Evolutionary conservation across 225 moss, liverwort and hornwort species (phyloP).

Genomic region (Bryoerythrophyllum caledonicum): DNA sequence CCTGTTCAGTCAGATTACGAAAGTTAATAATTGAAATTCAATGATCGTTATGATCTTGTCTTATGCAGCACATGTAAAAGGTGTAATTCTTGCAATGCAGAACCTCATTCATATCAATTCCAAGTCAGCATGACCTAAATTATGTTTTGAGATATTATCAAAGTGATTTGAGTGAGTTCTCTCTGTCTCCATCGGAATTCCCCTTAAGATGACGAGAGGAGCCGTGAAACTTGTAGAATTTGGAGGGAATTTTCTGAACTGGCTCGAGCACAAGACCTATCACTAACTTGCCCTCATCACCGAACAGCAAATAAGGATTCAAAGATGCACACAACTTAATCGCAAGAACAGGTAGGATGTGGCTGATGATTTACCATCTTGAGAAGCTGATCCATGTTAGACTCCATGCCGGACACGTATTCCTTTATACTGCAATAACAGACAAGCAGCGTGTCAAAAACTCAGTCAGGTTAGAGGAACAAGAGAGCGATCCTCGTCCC

Average conservation of each 20-base stretch:
- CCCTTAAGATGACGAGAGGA: constrained; percentile 5
- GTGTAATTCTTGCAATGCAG: constrained; percentile 15
- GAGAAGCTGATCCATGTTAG: constrained; percentile 94
- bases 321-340: constrained; percentile 7
- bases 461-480: background rate
- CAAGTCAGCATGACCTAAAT: constrained; percentile 11
- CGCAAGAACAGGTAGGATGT: background rate
- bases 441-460: constrained; percentile 22
- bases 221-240: constrained; percentile 11
- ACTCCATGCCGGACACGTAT: constrained; percentile 90
- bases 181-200: constrained; percentile 2
- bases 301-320: constrained; percentile 6
- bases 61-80: constrained; percentile 12
- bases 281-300: background rate
- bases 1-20: constrained; percentile 43
- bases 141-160: background rate
- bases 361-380: constrained; percentile 52
- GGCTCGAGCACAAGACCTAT: constrained; percentile 3
- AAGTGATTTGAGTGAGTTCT: background rate
- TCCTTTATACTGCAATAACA: constrained; percentile 80
- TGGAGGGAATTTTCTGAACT: background rate
- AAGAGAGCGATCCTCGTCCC: background rate
- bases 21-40: background rate
- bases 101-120: constrained; percentile 9
- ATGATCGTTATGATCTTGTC: background rate